Base-by-base conservation (phyloP, 1,284 basidiomycete genomes). In the Pseudozyma hubeiensis region DNA sequence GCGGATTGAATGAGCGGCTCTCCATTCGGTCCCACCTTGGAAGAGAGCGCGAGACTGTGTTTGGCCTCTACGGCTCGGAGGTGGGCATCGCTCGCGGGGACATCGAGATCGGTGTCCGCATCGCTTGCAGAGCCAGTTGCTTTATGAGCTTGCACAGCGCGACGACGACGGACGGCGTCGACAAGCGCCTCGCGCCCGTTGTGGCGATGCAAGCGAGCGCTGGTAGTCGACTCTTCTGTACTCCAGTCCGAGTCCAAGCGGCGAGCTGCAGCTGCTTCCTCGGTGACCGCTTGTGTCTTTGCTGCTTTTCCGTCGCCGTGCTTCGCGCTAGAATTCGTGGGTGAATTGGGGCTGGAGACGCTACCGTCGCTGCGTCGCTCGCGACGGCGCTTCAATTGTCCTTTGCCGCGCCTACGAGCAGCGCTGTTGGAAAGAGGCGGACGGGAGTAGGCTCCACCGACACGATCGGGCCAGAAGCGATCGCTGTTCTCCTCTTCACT, bases 361-460 rank as follows among this genome's bases (percentile, higher is more conserved):
- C 52, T 59, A 31, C 58, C 59, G 19, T 66, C 63, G 16, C 70
- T 73, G 29, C 49, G 51, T 44, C 64, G 61, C 8, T 49, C 53
- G 14, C 71, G 65, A 19, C 62, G 71, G 17, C 71, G 65, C 37
- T 74, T 69, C 37, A 59, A 13, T 0, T 37, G 44, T 3, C 54
- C 54, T 45, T 73, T 68, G 43, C 61, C 56, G 29, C 64, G 60
- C 29, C 47, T 39, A 24, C 62, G 65, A 48, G 45, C 19, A 13
- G 57, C 41, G 19, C 16, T 58, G 44, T 16, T 45, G 11, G 50
- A 34, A 0, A 56, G 30, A 14, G 48, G 52, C n/a, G 66, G 75
- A 16, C 77, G 71, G 31, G 68, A 70, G 51, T 64, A 78, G 19
- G 78, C 78, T 13, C 77, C 78, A 8, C 68, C 78, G 16, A 77